phyloP scores from a whole-genome alignment of 2,329 filamentous ascomycete species.

The Aureobasidium namibiae region DNA sequence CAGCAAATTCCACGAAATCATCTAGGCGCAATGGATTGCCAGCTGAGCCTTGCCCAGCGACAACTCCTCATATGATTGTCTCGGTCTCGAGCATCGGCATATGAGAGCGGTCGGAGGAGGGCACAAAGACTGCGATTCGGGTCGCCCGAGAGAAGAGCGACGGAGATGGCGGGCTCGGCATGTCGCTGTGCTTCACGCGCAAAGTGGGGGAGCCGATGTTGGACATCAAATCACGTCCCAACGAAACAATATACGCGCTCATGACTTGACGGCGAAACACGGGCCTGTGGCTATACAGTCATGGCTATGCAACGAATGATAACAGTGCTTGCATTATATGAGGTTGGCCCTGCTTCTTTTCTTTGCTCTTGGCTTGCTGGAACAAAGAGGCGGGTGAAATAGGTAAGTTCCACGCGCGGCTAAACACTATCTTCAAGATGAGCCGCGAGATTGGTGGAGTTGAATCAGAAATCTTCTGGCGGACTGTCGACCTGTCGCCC shows the following conservation, averaged over 20 bases:
- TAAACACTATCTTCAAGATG: not conserved
- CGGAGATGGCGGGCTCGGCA: not conserved
- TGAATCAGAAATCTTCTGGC: not conserved
- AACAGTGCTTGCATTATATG: not conserved
- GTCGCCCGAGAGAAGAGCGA: not conserved
- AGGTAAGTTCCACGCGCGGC: not conserved
- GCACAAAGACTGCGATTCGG: not conserved
- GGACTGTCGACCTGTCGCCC: constrained; percentile 1
- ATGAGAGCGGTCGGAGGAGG: not conserved
- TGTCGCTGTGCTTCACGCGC: not conserved
- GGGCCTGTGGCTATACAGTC: not conserved
- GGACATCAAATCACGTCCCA: not conserved
- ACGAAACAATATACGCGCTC: not conserved
- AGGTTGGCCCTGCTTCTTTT: not conserved
- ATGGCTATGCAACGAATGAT: not conserved
- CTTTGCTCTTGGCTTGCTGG: not conserved
- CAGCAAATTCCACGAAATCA: not conserved
- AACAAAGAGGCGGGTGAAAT: not conserved
- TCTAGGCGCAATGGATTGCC: not conserved
- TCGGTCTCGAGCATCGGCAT: not conserved
- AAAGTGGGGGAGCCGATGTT: constrained; percentile 5
- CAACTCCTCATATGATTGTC: not conserved
- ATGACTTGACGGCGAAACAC: not conserved
- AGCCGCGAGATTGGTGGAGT: not conserved
- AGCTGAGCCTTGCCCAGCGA: not conserved